Base-by-base conservation (phyloP, 1,139 yeast species). In the Candida neerlandica region DNA sequence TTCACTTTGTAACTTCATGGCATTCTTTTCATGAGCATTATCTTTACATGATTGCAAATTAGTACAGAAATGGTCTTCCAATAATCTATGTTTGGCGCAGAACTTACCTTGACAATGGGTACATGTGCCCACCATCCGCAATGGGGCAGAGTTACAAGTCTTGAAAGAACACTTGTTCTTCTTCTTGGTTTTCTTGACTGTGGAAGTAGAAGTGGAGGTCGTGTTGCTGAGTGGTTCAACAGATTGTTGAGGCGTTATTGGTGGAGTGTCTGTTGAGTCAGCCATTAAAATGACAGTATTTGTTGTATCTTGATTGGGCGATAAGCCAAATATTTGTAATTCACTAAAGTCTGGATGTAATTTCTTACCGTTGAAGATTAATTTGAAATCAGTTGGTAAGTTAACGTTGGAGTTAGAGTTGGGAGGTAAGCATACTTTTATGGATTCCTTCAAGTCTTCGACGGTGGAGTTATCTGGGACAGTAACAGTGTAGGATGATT, bases 91-190 rank as follows among this genome's bases (percentile, higher is more conserved):
- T 62, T 86, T 86, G 38, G 95, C 88, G 68, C 97, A 90, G 66
- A 84, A 90, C 63, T 86, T 87, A 42, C 96, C 96, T 47, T 84
- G 83, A 66, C 97, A 91, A 63, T 85, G 89, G 51, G 84, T 80
- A 67, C 97, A 91, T 66, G 86, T 91, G 38, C 97, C 97, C 37
- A 89, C 95, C 72, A 90, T 87, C 55, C 96, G 81, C 51, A 89
- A 78, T 1, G 94, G 90, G 3, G 82, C 74, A 14, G 87, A 78
- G 30, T 78, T 73, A 67, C 97, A 90, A 41, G 73, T 66, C 44
- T 70, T 71, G 67, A 83, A 83, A 23, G 84, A 73, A 66, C 96
- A 89, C 51, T 79, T 76, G 65, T 78, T 78, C 69, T 85, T 83
- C 69, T 82, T 77, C 62, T 74, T 66, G 60, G 75, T 58, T 70